A percentile compares a stretch with the other conserved stretches of the same genome.
Evolutionary conservation across 1,284 basidiomycete species (phyloP).

Genomic region (Anthracocystis walkeri): DNA sequence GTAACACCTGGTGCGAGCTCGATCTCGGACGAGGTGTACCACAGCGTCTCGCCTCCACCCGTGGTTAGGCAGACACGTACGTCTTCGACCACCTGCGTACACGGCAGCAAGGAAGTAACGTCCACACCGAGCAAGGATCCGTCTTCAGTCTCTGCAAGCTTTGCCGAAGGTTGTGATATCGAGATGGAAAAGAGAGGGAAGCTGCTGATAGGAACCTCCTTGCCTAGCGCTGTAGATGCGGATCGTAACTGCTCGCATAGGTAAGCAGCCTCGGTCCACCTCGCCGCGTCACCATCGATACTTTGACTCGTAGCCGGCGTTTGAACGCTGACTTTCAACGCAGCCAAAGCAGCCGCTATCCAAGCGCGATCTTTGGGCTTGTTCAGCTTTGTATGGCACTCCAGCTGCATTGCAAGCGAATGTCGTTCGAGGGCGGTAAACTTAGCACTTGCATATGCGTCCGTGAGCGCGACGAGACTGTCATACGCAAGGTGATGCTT

Average conservation of each 20-base stretch:
- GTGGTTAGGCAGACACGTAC: constrained; percentile 58
- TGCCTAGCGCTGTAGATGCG: constrained; percentile 34
- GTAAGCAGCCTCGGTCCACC: constrained; percentile 32
- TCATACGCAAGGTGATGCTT: constrained; percentile 29
- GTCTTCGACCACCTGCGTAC: constrained; percentile 54
- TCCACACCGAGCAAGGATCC: constrained; percentile 47
- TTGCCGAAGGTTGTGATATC: constrained; percentile 13
- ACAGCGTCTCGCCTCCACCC: constrained; percentile 46
- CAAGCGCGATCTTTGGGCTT: constrained; percentile 78
- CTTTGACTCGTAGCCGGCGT: background rate
- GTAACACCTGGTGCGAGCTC: constrained; percentile 50
- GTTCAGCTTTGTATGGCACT: constrained; percentile 75
- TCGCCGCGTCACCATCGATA: constrained; percentile 10
- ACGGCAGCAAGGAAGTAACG: constrained; percentile 40
- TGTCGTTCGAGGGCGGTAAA: constrained; percentile 83
- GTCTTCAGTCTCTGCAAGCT: constrained; percentile 46
- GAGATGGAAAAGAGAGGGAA: constrained; percentile 48
- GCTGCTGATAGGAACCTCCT: constrained; percentile 52
- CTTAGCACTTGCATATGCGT: constrained; percentile 73
- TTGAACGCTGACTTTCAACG: constrained; percentile 22
- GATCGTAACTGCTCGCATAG: constrained; percentile 45
- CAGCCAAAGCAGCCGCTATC: constrained; percentile 73
- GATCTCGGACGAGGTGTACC: constrained; percentile 51
- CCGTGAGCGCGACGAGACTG: constrained; percentile 27
- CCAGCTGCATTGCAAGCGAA: constrained; percentile 79